Conservation (phyloP, 2,329 filamentous ascomycete species). For the Calcarisporium arbuscula region DNA sequence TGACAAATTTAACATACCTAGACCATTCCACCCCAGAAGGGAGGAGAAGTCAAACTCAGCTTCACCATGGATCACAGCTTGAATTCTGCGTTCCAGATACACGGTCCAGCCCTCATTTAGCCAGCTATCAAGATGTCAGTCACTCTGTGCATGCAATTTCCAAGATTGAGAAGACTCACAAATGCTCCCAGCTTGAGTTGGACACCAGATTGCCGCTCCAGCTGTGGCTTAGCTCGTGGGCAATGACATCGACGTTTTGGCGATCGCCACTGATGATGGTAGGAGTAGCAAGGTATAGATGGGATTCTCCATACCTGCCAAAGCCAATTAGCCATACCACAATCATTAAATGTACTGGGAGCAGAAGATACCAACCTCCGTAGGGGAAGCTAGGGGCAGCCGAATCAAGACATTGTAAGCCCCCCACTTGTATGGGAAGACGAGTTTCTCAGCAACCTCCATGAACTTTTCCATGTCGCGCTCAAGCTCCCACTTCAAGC, state of each 20-base stretch:
- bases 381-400: constrained; percentile 87
- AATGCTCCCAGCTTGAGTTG: constrained; percentile 76
- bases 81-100: constrained; percentile 84
- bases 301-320: constrained; percentile 76
- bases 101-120: constrained; percentile 83
- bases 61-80: constrained; percentile 72
- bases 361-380: constrained; percentile 50
- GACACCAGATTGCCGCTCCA: constrained; percentile 88
- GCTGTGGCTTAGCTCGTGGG: constrained; percentile 69
- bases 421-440: constrained; percentile 90
- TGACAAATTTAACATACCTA: constrained; percentile 40
- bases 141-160: neutral
- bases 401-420: constrained; percentile 91
- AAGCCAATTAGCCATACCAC: constrained; percentile 2
- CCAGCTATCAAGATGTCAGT: constrained; percentile 39
- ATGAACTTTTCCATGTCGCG: constrained; percentile 89
- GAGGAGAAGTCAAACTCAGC: constrained; percentile 87
- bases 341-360: neutral
- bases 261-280: constrained; percentile 87
- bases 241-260: constrained; percentile 93
- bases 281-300: constrained; percentile 90
- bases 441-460: constrained; percentile 70
- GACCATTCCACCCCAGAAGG: constrained; percentile 91
- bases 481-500: constrained; percentile 86
- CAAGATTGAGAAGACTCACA: constrained; percentile 36